Evolutionary conservation across 2,329 filamentous ascomycete species (phyloP).

Genomic region (Pseudogymnoascus sp.): DNA sequence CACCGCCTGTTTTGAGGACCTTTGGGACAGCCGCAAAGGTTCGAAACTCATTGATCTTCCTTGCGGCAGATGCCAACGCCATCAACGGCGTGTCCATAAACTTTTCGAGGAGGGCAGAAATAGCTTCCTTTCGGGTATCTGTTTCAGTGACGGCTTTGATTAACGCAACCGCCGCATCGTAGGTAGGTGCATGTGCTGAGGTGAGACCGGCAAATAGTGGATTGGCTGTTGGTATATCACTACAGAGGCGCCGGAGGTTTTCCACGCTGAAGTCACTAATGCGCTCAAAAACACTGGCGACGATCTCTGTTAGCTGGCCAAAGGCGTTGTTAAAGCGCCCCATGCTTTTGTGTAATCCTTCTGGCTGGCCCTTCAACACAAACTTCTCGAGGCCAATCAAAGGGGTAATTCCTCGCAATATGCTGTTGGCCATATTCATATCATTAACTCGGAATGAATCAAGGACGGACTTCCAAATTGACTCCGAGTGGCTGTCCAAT

Average conservation of each 20-base stretch:
- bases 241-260: conserved; percentile 56
- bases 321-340: conserved; percentile 73
- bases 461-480: conserved; percentile 72
- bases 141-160: conserved; percentile 76
- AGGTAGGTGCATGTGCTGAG: conserved; percentile 70
- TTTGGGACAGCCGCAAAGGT: conserved; percentile 53
- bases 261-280: conserved; percentile 67
- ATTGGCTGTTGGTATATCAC: conserved; percentile 46
- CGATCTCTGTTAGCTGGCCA: conserved; percentile 49
- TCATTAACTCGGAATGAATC: conserved; percentile 60
- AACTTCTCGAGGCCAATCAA: conserved; percentile 73
- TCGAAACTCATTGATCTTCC: conserved; percentile 35
- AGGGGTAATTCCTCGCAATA: conserved; percentile 52
- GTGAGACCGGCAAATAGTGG: conserved; percentile 74
- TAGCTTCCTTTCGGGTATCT: conserved; percentile 42
- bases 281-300: conserved; percentile 69
- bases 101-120: conserved; percentile 40
- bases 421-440: conserved; percentile 64
- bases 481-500: conserved; percentile 61
- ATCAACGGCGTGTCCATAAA: conserved; percentile 39
- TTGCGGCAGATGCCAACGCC: conserved; percentile 38
- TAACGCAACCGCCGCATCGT: conserved; percentile 71
- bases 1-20: conserved; percentile 49
- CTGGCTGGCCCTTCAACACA: conserved; percentile 25
- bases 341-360: conserved; percentile 39